Percentiles rank a stretch among this genome's conserved stretches.
These are phyloP conservation scores for Sungouiella blattae DNA, from an alignment of 805 yeast genomes.

Conservation along the genomic window DNA sequence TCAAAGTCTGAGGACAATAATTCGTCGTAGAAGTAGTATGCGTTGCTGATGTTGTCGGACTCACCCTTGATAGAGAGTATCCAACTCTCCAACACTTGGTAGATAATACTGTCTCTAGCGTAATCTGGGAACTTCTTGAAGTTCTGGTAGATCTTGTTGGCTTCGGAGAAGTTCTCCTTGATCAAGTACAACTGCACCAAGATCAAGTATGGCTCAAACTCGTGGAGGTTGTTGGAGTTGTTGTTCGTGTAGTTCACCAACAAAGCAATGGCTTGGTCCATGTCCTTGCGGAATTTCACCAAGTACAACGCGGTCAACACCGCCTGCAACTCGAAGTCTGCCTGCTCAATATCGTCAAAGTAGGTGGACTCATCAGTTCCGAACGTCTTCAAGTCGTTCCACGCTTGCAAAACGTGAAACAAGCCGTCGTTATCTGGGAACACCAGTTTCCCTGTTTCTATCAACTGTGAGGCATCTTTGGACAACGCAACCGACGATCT, in stretches of 20 bases:
- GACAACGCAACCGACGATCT: slow-evolving; percentile 37
- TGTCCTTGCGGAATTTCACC: slow-evolving; percentile 32
- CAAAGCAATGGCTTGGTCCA: slow-evolving; percentile 34
- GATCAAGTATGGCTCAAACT: slow-evolving; percentile 40
- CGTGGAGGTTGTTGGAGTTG: slow-evolving; percentile 19
- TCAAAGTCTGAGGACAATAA: slow-evolving; percentile 50
- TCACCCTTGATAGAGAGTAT: slow-evolving; percentile 36
- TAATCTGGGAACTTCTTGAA: slow-evolving; percentile 33
- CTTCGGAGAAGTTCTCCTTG: slow-evolving; percentile 33
- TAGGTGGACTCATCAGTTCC: slow-evolving; percentile 43
- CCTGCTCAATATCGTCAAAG: slow-evolving; percentile 35
- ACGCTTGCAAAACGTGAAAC: slow-evolving; percentile 38
- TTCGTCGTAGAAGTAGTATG: slow-evolving; percentile 75
- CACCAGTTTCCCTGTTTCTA: slow-evolving; percentile 30
- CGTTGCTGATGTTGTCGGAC: slow-evolving; percentile 37
- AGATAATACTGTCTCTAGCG: slow-evolving; percentile 62
- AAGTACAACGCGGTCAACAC: slow-evolving; percentile 37
- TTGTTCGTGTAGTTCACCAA: slow-evolving; percentile 25
- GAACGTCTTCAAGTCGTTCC: slow-evolving; percentile 41
- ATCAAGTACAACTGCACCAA: slow-evolving; percentile 38
- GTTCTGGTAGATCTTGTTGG: slow-evolving; percentile 28
- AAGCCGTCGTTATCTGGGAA: slow-evolving; percentile 34
- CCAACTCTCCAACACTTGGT: slow-evolving; percentile 80
- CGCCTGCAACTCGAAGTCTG: slow-evolving; percentile 39
- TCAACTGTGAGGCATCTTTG: slow-evolving; percentile 37